These are phyloP conservation scores for Acanthamoeba royreba DNA, from an alignment of 208 protist genomes.

Conservation along the genomic window DNA sequence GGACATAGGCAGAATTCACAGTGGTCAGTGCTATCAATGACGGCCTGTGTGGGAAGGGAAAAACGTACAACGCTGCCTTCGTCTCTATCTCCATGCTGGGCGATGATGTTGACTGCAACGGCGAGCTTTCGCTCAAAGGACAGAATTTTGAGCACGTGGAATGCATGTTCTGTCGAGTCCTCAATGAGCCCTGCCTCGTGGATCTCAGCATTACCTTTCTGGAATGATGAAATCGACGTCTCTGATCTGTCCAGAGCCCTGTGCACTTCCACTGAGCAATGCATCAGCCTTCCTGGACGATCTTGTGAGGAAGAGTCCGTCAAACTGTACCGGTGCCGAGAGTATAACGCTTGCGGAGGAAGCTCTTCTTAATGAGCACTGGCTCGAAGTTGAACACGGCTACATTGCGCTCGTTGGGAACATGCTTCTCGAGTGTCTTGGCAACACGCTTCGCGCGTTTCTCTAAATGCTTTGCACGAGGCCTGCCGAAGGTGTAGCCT, in stretches of 20 bases:
- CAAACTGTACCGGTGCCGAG: not conserved
- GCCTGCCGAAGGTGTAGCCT: not conserved
- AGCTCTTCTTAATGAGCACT: not conserved
- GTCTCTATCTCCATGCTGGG: not conserved
- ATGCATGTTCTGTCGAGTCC: not conserved
- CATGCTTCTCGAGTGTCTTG: not conserved
- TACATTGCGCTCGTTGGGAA: not conserved
- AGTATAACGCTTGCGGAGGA: not conserved
- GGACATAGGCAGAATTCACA: too few relatives aligned
- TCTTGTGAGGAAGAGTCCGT: not conserved
- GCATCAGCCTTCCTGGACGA: too few relatives aligned
- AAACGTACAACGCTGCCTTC: not conserved
- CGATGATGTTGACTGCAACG: not conserved
- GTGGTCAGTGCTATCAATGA: too few relatives aligned
- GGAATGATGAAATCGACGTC: not conserved
- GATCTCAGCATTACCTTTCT: not conserved
- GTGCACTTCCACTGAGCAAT: constrained; percentile 1
- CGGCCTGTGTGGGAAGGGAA: too few relatives aligned
- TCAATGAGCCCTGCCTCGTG: not conserved
- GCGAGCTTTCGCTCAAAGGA: not conserved
- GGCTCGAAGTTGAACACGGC: not conserved
- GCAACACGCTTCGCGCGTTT: not conserved
- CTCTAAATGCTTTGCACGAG: not conserved
- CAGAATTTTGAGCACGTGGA: not conserved
- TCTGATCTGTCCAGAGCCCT: not conserved